Evolutionary conservation across 1,139 yeast species (phyloP).

Genomic region (Sugiyamaella xylanicola): DNA sequence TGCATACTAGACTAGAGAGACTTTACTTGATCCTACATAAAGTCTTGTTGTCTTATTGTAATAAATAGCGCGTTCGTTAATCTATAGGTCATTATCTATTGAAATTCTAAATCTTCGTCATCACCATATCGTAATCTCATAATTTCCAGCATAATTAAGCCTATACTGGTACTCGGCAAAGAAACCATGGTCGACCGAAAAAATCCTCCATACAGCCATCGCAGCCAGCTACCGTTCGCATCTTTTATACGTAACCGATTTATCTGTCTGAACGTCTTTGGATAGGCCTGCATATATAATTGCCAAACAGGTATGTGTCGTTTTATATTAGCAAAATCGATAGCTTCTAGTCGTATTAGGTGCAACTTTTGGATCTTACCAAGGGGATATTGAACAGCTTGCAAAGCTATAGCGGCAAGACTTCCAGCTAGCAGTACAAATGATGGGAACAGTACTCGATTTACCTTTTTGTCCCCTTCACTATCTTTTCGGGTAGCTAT

Average conservation of each 20-base stretch:
- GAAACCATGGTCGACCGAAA: slow-evolving; percentile 69
- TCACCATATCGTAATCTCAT: slow-evolving; percentile 54
- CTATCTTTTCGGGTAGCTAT: slow-evolving; percentile 20
- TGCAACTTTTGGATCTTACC: slow-evolving; percentile 79
- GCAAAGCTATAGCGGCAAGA: slow-evolving; percentile 75
- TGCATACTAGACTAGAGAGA: too few species aligned
- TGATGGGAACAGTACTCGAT: slow-evolving; percentile 59
- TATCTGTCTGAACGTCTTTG: slow-evolving; percentile 68
- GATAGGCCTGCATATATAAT: slow-evolving; percentile 60
- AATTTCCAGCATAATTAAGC: slow-evolving; percentile 80
- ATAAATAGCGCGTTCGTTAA: too few species aligned
- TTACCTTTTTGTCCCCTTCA: slow-evolving; percentile 32
- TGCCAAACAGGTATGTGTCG: slow-evolving; percentile 26
- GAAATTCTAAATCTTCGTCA: slow-evolving; percentile 16
- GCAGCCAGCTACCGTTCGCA: slow-evolving; percentile 55
- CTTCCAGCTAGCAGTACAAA: slow-evolving; percentile 88
- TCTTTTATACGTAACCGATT: slow-evolving; percentile 57
- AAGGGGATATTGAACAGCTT: slow-evolving; percentile 81
- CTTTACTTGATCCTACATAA: too few species aligned
- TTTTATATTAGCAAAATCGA: slow-evolving; percentile 47
- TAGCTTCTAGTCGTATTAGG: slow-evolving; percentile 73
- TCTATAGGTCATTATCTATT: background rate
- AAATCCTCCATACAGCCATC: slow-evolving; percentile 79
- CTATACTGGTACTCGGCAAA: slow-evolving; percentile 86
- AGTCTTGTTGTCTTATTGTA: too few species aligned